These are phyloP conservation scores for Saitozyma sp. DNA, from an alignment of 768 basidiomycete species.

Conservation along the genomic window DNA sequence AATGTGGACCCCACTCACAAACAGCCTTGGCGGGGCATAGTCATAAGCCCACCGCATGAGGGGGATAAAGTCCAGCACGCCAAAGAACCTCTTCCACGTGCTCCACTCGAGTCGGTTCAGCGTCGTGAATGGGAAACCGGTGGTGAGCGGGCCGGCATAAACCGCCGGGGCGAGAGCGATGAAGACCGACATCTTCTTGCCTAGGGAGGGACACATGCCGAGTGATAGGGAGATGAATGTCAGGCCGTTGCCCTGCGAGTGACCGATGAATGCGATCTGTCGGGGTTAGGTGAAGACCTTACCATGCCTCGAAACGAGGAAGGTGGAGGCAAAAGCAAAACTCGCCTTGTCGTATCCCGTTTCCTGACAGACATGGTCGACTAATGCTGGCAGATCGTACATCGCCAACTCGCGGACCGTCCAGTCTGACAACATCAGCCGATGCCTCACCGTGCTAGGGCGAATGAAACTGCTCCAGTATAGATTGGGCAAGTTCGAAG, in stretches of 20 bases:
- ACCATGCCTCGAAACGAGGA: neutral
- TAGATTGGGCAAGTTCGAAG: too few species aligned
- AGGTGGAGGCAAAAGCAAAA: neutral
- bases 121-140: constrained; percentile 57
- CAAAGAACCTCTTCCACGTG: constrained; percentile 57
- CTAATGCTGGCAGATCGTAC: constrained; percentile 59
- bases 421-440: constrained; percentile 53
- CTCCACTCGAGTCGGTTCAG: constrained; percentile 57
- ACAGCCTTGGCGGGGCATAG: constrained; percentile 55
- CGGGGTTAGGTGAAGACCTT: neutral
- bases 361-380: constrained; percentile 56
- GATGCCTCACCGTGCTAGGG: too few species aligned
- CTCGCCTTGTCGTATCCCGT: constrained; percentile 56
- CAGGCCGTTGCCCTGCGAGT: constrained; percentile 59
- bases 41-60: constrained; percentile 58
- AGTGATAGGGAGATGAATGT: constrained; percentile 58
- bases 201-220: constrained; percentile 58
- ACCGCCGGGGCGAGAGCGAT: constrained; percentile 60
- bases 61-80: constrained; percentile 59
- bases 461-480: too few species aligned
- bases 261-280: constrained; percentile 59
- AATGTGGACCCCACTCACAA: constrained; percentile 37
- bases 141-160: constrained; percentile 58
- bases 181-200: constrained; percentile 56
- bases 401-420: constrained; percentile 59